Percentiles rank a stretch among this genome's conserved stretches.
phyloP scores from a whole-genome alignment of 306 rosid genomes.

The Prunus fruticosa region DNA sequence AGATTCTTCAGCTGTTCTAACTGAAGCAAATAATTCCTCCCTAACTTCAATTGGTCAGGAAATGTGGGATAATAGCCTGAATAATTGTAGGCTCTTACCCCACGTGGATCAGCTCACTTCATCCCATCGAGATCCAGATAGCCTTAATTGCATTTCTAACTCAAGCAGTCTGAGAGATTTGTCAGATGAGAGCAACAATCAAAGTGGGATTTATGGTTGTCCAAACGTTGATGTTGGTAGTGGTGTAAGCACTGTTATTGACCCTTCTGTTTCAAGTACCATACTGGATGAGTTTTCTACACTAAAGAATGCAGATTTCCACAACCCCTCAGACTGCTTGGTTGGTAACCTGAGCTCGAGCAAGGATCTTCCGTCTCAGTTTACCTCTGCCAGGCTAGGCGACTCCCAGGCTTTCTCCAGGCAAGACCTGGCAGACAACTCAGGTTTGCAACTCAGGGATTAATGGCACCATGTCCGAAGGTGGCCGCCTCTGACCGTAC shows the following conservation, averaged over 20 bases:
- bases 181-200: conserved; percentile 82
- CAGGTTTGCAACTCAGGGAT: conserved; percentile 26
- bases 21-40: too few relatives aligned
- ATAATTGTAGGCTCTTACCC: conserved; percentile 40
- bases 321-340: conserved; percentile 55
- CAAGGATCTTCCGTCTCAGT: conserved; percentile 94
- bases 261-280: conserved; percentile 69
- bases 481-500: too few relatives aligned
- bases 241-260: conserved; percentile 46
- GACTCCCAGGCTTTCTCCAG: conserved; percentile 69
- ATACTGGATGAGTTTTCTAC: conserved; percentile 66
- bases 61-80: conserved; percentile 57
- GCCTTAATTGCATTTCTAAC: conserved; percentile 41
- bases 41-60: too few relatives aligned
- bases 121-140: conserved; percentile 39
- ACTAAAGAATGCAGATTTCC: conserved; percentile 54
- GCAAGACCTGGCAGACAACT: conserved; percentile 58
- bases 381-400: conserved; percentile 66
- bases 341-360: conserved; percentile 70
- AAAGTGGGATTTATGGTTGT: conserved; percentile 66
- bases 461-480: too few relatives aligned
- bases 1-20: conserved; percentile 31
- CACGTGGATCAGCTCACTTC: conserved; percentile 51
- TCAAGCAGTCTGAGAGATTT: conserved; percentile 57
- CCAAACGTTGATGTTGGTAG: conserved; percentile 52